Percentiles rank a stretch among this genome's conserved stretches.
These are phyloP conservation scores for Mediolabrus comicus DNA, from an alignment of 108 stramenopile genomes.

Conservation along the genomic window DNA sequence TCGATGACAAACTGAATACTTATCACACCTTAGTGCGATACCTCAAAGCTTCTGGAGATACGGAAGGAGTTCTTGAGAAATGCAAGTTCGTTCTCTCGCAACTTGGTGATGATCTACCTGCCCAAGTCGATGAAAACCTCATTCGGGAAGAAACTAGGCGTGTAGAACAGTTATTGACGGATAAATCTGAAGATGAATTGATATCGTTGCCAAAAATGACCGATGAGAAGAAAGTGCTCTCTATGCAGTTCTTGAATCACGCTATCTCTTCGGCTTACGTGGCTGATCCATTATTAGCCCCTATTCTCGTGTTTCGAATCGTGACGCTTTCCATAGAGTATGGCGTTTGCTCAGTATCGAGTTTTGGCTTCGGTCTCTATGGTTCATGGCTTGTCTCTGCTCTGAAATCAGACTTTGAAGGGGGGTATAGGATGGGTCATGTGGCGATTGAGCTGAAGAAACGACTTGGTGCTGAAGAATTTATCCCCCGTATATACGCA, in stretches of 20 bases:
- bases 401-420: slow-evolving; percentile 28
- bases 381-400: slow-evolving; percentile 26
- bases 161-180: not conserved
- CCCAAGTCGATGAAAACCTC: not conserved
- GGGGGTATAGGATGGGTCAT: slow-evolving; percentile 39
- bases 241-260: slow-evolving; percentile 37
- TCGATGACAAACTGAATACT: slow-evolving; percentile 24
- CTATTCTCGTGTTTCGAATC: slow-evolving; percentile 26
- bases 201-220: slow-evolving; percentile 14
- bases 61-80: slow-evolving; percentile 11
- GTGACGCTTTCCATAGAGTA: slow-evolving; percentile 14
- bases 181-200: slow-evolving; percentile 1
- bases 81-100: slow-evolving; percentile 10
- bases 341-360: not conserved
- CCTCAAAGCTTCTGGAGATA: slow-evolving; percentile 9
- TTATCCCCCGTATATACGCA: slow-evolving; percentile 15
- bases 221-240: slow-evolving; percentile 17
- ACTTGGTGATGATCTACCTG: slow-evolving; percentile 32
- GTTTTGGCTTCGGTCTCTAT: slow-evolving; percentile 22
- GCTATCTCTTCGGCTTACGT: slow-evolving; percentile 9
- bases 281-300: slow-evolving; percentile 2
- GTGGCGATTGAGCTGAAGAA: slow-evolving; percentile 21
- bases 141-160: not conserved
- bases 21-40: slow-evolving; percentile 12
- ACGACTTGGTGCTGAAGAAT: not conserved